A percentile compares a stretch with the other conserved stretches of the same genome.
Conservation (phyloP, 2,329 filamentous ascomycete genomes). For the Ophiostoma fasciatum region DNA sequence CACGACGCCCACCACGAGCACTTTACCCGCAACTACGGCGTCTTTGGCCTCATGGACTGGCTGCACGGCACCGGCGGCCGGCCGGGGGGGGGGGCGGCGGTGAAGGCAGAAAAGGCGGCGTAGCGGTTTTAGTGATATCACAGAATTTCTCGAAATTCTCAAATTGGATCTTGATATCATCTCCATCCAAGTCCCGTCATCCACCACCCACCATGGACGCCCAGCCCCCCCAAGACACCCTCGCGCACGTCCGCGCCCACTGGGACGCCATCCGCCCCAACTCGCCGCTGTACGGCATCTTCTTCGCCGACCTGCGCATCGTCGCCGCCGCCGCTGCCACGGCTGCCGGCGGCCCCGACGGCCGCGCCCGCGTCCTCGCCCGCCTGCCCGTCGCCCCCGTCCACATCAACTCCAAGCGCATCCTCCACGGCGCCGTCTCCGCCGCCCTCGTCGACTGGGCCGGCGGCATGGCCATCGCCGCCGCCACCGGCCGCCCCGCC, state of each 20-base stretch:
- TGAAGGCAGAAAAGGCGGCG: too few relatives aligned
- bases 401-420: constrained; percentile 54
- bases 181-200: too few relatives aligned
- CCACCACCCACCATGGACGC: not conserved
- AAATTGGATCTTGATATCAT: too few relatives aligned
- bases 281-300: constrained; percentile 39
- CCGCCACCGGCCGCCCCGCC: constrained; percentile 42
- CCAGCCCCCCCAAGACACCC: not conserved
- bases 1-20: constrained; percentile 45
- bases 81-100: too few relatives aligned
- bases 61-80: constrained; percentile 30
- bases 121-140: too few relatives aligned
- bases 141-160: too few relatives aligned
- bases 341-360: not conserved
- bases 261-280: constrained; percentile 25
- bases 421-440: constrained; percentile 57
- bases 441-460: constrained; percentile 60
- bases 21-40: constrained; percentile 39
- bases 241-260: constrained; percentile 16
- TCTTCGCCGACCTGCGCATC: constrained; percentile 32
- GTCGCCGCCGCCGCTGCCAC: constrained; percentile 21
- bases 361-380: constrained; percentile 31
- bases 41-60: constrained; percentile 37
- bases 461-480: constrained; percentile 57
- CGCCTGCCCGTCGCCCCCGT: constrained; percentile 31